Evolutionary conservation across 371 early-diverging fungal species (phyloP).

Genomic region (Mortierella sp.): DNA sequence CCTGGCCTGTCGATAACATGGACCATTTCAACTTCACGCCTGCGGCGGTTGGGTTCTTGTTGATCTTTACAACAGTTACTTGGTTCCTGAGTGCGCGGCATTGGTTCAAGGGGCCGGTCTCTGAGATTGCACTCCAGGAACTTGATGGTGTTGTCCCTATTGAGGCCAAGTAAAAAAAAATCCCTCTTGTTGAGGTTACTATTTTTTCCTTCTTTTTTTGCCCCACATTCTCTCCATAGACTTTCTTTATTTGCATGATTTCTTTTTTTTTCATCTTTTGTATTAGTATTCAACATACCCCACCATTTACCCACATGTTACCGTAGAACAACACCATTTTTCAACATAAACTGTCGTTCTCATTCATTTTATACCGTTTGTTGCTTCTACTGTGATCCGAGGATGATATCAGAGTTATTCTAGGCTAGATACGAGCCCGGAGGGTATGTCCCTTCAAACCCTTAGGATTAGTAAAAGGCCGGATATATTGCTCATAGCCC

Average conservation of each 20-base stretch:
- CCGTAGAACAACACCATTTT: background rate
- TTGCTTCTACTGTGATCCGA: too few relatives aligned
- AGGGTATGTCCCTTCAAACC: conserved; percentile 39
- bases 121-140: conserved; percentile 52
- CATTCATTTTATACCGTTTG: background rate
- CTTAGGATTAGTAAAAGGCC: conserved; percentile 60
- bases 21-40: conserved; percentile 70
- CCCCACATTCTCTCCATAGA: background rate
- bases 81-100: conserved; percentile 65
- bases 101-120: conserved; percentile 62
- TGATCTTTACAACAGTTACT: conserved; percentile 59
- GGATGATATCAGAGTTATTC: too few relatives aligned
- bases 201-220: background rate
- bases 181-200: background rate
- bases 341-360: conserved; percentile 2
- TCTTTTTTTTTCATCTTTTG: background rate
- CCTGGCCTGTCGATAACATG: conserved; percentile 37
- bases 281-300: conserved; percentile 13
- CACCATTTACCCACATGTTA: background rate
- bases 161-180: background rate
- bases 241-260: background rate
- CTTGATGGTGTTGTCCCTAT: conserved; percentile 37
- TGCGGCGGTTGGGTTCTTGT: conserved; percentile 65
- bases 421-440: conserved; percentile 38
- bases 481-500: conserved; percentile 70